Evolutionary conservation across 495 filamentous ascomycete species (phyloP).

Genomic region (Aspergillus indologenus): DNA sequence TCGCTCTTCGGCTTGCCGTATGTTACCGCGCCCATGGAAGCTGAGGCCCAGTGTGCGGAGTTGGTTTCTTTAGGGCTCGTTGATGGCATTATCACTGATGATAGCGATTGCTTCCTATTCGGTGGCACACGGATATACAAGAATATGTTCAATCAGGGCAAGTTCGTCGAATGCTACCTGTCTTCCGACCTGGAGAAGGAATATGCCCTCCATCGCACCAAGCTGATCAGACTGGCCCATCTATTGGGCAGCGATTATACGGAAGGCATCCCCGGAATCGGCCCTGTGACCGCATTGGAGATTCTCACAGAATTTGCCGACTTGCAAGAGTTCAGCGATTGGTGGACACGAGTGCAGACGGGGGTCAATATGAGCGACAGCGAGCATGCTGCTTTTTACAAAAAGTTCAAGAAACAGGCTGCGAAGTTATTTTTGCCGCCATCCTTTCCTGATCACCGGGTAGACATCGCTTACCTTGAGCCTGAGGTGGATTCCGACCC

Average conservation of each 20-base stretch:
- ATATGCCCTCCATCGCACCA: conserved; percentile 73
- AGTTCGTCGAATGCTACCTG: conserved; percentile 96
- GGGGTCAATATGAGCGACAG: conserved; percentile 37
- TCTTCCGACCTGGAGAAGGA: conserved; percentile 84
- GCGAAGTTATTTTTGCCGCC: conserved; percentile 82
- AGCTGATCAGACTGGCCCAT: conserved; percentile 84
- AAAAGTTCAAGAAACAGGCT: conserved; percentile 77
- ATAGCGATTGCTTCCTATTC: conserved; percentile 95
- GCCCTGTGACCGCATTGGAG: conserved; percentile 89
- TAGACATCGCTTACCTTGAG: conserved; percentile 76
- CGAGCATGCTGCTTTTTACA: conserved; percentile 60
- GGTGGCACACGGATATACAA: conserved; percentile 96
- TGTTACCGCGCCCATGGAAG: conserved; percentile 97
- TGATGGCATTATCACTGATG: conserved; percentile 97
- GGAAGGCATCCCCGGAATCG: conserved; percentile 83
- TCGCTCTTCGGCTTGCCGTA: conserved; percentile 90
- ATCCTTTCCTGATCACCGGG: conserved; percentile 69
- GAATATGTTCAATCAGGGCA: conserved; percentile 98
- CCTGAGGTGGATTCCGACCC: conserved; percentile 80
- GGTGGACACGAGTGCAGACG: conserved; percentile 79
- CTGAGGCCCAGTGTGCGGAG: conserved; percentile 95
- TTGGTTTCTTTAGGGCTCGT: conserved; percentile 82
- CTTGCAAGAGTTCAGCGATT: conserved; percentile 71
- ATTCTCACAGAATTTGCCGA: conserved; percentile 82
- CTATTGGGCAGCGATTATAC: conserved; percentile 92